These are phyloP conservation scores for Cordyceps farinosa DNA, from an alignment of 2,329 filamentous ascomycete species.

Conservation along the genomic window DNA sequence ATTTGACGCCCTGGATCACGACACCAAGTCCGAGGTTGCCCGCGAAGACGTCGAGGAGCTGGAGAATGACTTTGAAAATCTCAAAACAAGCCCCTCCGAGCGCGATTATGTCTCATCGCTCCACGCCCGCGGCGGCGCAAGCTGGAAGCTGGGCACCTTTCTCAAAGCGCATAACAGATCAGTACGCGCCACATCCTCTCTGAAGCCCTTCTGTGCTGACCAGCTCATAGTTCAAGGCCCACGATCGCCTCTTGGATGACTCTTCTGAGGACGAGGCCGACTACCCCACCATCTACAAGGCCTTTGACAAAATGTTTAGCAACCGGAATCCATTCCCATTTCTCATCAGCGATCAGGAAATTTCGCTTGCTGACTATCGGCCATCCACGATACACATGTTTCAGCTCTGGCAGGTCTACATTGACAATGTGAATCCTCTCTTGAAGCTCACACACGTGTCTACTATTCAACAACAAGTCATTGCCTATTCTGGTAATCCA, in stretches of 20 bases:
- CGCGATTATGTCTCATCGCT: constrained; percentile 30
- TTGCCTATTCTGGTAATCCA: constrained; percentile 57
- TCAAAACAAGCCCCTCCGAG: constrained; percentile 50
- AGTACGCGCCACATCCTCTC: neutral
- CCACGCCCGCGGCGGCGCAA: neutral
- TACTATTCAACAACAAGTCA: constrained; percentile 60
- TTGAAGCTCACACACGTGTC: constrained; percentile 66
- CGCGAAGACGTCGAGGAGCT: constrained; percentile 54
- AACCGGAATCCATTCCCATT: constrained; percentile 57
- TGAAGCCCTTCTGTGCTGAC: neutral
- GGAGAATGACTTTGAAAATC: constrained; percentile 52
- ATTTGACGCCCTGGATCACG: constrained; percentile 42
- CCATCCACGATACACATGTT: constrained; percentile 58
- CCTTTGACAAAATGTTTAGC: constrained; percentile 57
- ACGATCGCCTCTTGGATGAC: constrained; percentile 46
- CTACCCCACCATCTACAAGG: constrained; percentile 53
- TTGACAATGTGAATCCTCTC: constrained; percentile 66
- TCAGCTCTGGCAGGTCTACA: constrained; percentile 65
- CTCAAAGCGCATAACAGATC: constrained; percentile 10
- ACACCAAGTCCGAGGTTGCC: constrained; percentile 24
- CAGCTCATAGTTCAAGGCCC: constrained; percentile 44
- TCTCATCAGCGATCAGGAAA: constrained; percentile 44
- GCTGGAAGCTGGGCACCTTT: constrained; percentile 30
- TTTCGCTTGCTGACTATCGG: constrained; percentile 45
- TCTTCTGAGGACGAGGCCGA: constrained; percentile 55